Evolutionary conservation across 2,329 filamentous ascomycete genomes (phyloP).

Genomic region (Coniochaeta sp.): DNA sequence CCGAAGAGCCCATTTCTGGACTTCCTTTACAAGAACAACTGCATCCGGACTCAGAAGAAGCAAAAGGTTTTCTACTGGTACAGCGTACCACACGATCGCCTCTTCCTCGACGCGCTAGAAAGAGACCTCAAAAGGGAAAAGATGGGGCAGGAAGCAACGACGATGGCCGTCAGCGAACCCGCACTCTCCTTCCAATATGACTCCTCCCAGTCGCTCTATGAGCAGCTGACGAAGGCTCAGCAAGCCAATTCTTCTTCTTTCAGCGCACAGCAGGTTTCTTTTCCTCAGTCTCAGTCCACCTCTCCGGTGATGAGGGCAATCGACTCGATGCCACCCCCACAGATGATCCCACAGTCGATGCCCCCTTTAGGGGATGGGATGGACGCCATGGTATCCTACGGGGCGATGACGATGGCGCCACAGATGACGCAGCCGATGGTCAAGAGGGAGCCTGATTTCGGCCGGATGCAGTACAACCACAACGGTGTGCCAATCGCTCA

Average conservation of each 20-base stretch:
- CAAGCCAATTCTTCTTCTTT: slow-evolving; percentile 98
- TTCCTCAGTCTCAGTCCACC: slow-evolving; percentile 68
- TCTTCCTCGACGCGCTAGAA: slow-evolving; percentile 96
- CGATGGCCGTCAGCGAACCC: slow-evolving; percentile 92
- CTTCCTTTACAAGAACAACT: slow-evolving; percentile 99
- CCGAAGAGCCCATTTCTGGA: slow-evolving; percentile 98
- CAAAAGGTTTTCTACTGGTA: slow-evolving; percentile 99
- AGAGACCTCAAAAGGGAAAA: slow-evolving; percentile 98
- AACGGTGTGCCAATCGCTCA: slow-evolving; percentile 80
- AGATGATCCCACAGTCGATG: slow-evolving; percentile 45
- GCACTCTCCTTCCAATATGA: slow-evolving; percentile 98
- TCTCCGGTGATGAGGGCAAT: slow-evolving; percentile 86
- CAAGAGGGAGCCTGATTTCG: slow-evolving; percentile 84
- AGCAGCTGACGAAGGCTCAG: slow-evolving; percentile 98
- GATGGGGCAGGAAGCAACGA: slow-evolving; percentile 98
- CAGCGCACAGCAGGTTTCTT: slow-evolving; percentile 66
- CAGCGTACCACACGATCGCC: slow-evolving; percentile 92
- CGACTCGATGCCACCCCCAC: slow-evolving; percentile 80
- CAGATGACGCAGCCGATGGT: slow-evolving; percentile 63
- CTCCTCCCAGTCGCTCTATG: slow-evolving; percentile 96
- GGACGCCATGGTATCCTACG: slow-evolving; percentile 67
- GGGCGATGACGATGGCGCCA: slow-evolving; percentile 62
- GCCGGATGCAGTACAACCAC: slow-evolving; percentile 80
- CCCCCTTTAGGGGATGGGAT: slow-evolving; percentile 54
- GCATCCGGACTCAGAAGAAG: slow-evolving; percentile 99